Evolutionary conservation across 1,284 basidiomycete species (phyloP), one percentile per base, ranked within the genome.

Genomic region (Gymnopus androsaceus): DNA sequence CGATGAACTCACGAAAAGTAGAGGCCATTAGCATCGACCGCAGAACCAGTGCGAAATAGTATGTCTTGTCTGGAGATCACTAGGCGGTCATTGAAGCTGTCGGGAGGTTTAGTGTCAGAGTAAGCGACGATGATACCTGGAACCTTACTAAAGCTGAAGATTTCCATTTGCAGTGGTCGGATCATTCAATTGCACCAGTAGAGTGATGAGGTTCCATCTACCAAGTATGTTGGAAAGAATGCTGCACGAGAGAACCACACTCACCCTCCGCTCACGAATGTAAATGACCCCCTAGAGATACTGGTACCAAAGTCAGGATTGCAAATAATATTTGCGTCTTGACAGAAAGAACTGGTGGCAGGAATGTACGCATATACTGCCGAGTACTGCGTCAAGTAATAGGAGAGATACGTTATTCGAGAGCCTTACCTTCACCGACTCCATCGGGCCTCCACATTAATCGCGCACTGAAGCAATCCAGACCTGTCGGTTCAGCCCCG

Each of bases 371-470:
- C 82, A 66, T 87, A 87, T 3, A 81, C 85, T 90, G 57, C 34
- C 37, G 8, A 53, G 55, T 51, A 58, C 42, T 36, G 38, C n/a
- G 19, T 34, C 23, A 46, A 27, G 19, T 21, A 21, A 38, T 23
- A 28, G 30, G 21, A 23, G 27, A 31, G 40, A 54, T 21, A 31
- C 31, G 56, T 12, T 36, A 51, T 25, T 49, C 46, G n/a, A 40
- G 50, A 59, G 63, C 66, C 84, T 72, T 44, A 91, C 81, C 77
- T 76, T 90, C 88, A 7, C 87, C 87, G 1, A 68, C 71, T 1
- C 84, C 87, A 41, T 72, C 72, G 34, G 69, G 66, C 59, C 88
- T 76, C 87, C 88, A 90, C 88, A 90, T 90, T 47, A 90, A 59
- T 33, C 88, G 72, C 9, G 82, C 78, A 63, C 83, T 88, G 67